phyloP scores from a whole-genome alignment of 805 yeast genomes.

The Wickerhamomyces chaumierensis region DNA sequence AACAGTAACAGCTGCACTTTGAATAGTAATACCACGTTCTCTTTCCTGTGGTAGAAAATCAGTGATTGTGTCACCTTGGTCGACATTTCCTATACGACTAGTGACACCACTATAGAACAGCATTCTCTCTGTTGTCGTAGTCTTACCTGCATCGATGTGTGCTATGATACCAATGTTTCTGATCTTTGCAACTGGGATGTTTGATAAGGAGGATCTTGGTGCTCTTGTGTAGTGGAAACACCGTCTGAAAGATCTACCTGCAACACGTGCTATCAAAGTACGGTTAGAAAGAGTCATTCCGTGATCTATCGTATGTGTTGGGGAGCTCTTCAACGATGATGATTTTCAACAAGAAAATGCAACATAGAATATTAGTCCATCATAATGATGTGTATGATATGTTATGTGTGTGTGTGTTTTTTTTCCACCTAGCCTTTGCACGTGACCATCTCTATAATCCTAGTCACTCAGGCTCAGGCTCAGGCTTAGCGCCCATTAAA shows the following conservation, averaged over 20 bases:
- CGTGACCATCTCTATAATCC: too few relatives aligned
- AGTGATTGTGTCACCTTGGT: conserved; percentile 93
- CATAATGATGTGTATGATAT: too few relatives aligned
- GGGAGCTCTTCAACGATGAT: too few relatives aligned
- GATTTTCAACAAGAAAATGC: too few relatives aligned
- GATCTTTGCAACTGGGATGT: conserved; percentile 21
- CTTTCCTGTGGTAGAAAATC: conserved; percentile 87
- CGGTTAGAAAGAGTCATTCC: too few relatives aligned
- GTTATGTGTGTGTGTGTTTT: too few relatives aligned
- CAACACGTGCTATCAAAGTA: too few relatives aligned
- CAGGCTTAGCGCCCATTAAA: too few relatives aligned
- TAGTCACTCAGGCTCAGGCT: too few relatives aligned
- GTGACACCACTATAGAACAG: conserved; percentile 82
- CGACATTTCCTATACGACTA: conserved; percentile 79
- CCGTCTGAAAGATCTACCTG: not conserved
- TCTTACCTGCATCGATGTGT: conserved; percentile 98
- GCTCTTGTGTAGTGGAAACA: not conserved
- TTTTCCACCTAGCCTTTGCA: too few relatives aligned
- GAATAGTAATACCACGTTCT: conserved; percentile 90
- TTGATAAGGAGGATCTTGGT: not conserved
- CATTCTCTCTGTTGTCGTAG: conserved; percentile 95
- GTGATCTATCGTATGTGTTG: too few relatives aligned
- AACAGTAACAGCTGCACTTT: conserved; percentile 88
- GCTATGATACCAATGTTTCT: conserved; percentile 95
- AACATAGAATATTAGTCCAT: too few relatives aligned